A percentile compares a stretch with the other conserved stretches of the same genome.
Conservation (phyloP, 345 rosid genomes). For the Pelargonium nanum region DNA sequence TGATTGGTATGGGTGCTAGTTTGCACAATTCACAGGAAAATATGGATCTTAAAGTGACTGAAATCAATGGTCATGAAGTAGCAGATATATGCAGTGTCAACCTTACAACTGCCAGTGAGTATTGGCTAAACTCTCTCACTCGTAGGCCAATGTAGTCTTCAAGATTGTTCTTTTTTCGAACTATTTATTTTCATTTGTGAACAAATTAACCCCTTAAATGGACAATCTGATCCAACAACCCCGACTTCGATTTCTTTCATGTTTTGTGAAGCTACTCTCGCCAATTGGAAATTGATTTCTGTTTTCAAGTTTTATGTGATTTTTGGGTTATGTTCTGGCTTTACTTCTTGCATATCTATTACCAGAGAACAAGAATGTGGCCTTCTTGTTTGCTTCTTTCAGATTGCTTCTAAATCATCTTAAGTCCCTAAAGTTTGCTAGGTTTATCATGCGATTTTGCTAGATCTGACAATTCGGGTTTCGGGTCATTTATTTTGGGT, state of each 20-base stretch:
- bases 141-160: background rate
- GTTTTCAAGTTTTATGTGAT: background rate
- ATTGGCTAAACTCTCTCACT: background rate
- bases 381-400: background rate
- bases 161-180: background rate
- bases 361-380: too few species aligned
- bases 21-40: conserved; percentile 18
- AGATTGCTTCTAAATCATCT: too few species aligned
- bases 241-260: background rate
- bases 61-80: conserved; percentile 31
- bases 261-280: background rate
- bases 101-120: conserved; percentile 40
- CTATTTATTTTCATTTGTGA: too few species aligned
- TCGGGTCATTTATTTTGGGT: too few species aligned
- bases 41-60: conserved; percentile 58
- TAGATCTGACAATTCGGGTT: too few species aligned
- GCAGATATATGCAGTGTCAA: conserved; percentile 47
- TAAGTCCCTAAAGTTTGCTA: too few species aligned
- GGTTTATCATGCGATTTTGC: too few species aligned
- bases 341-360: too few species aligned
- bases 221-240: background rate
- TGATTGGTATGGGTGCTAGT: conserved; percentile 34
- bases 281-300: background rate
- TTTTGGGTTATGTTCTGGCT: too few species aligned
- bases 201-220: background rate